A percentile compares a stretch with the other conserved stretches of the same genome.
Evolutionary conservation across 331 rosid species (phyloP).

Genomic region (Stylosanthes scabra): DNA sequence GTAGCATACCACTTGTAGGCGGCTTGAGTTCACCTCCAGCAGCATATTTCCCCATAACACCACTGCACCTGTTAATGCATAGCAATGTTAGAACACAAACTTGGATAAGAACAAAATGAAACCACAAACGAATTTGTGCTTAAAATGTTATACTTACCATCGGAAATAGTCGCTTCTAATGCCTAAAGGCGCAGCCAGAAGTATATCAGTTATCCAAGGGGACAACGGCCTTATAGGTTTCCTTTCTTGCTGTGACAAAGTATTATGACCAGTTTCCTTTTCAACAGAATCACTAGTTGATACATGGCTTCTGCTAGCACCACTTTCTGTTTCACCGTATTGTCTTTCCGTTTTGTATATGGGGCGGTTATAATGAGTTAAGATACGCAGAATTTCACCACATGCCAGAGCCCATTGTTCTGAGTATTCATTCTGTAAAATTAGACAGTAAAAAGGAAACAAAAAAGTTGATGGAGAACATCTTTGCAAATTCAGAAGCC

Average conservation of each 20-base stretch:
- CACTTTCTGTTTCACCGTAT: slow-evolving; percentile 62
- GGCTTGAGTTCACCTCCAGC: slow-evolving; percentile 90
- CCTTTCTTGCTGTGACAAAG: slow-evolving; percentile 66
- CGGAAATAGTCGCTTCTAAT: slow-evolving; percentile 92
- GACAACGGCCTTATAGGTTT: slow-evolving; percentile 85
- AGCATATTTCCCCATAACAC: slow-evolving; percentile 95
- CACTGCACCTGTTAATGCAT: slow-evolving; percentile 82
- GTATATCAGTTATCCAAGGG: slow-evolving; percentile 89
- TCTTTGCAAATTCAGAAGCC: slow-evolving; percentile 26
- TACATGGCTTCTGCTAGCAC: slow-evolving; percentile 63
- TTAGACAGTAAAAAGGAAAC: slow-evolving; percentile 14
- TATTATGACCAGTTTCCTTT: slow-evolving; percentile 50
- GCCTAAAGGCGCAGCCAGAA: slow-evolving; percentile 88
- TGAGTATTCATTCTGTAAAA: slow-evolving; percentile 75
- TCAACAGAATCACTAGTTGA: slow-evolving; percentile 58
- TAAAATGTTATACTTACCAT: slow-evolving; percentile 60
- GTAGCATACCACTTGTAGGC: slow-evolving; percentile 69
- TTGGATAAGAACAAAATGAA: background rate
- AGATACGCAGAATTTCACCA: slow-evolving; percentile 84
- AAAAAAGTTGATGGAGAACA: background rate
- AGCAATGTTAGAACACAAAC: background rate
- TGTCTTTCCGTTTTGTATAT: slow-evolving; percentile 71
- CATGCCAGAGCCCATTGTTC: slow-evolving; percentile 98
- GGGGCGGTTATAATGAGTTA: slow-evolving; percentile 94
- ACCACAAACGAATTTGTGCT: background rate